These are phyloP conservation scores for Staphylotrichum tortipilum DNA, from an alignment of 495 filamentous ascomycete species.

Conservation along the genomic window DNA sequence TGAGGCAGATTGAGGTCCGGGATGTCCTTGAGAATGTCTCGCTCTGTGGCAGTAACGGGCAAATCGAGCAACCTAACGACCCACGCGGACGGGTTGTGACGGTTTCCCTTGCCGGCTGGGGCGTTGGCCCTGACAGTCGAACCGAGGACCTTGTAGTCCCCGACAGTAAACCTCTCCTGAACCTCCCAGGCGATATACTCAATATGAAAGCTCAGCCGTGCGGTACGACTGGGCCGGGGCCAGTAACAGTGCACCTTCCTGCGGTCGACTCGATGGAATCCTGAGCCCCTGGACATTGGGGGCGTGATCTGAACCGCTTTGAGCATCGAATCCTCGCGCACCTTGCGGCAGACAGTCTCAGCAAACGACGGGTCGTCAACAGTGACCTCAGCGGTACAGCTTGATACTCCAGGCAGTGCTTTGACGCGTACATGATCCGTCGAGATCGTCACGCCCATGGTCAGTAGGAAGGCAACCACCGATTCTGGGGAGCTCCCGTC, in stretches of 20 bases:
- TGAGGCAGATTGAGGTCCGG: constrained; percentile 2
- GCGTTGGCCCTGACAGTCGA: constrained; percentile 1
- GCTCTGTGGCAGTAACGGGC: constrained; percentile 8
- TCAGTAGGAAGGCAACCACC: constrained; percentile 10
- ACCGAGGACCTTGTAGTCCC: constrained; percentile 10
- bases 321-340: neutral
- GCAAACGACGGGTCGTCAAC: constrained; percentile 22
- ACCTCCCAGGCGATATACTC: constrained; percentile 13
- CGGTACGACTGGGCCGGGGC: constrained; percentile 20
- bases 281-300: constrained; percentile 13
- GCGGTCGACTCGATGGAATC: constrained; percentile 20
- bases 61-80: constrained; percentile 22
- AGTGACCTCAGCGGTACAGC: constrained; percentile 14
- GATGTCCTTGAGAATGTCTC: constrained; percentile 13
- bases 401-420: neutral
- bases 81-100: constrained; percentile 5
- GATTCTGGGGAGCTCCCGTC: constrained; percentile 6
- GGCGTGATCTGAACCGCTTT: constrained; percentile 7
- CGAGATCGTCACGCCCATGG: constrained; percentile 1
- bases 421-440: constrained; percentile 6
- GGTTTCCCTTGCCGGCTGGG: neutral
- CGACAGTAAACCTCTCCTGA: constrained; percentile 8
- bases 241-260: constrained; percentile 27
- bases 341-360: neutral
- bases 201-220: constrained; percentile 22